A percentile compares a stretch with the other conserved stretches of the same genome.
phyloP scores from a whole-genome alignment of 352 stramenopile genomes.

The Thraustochytrium striatum region DNA sequence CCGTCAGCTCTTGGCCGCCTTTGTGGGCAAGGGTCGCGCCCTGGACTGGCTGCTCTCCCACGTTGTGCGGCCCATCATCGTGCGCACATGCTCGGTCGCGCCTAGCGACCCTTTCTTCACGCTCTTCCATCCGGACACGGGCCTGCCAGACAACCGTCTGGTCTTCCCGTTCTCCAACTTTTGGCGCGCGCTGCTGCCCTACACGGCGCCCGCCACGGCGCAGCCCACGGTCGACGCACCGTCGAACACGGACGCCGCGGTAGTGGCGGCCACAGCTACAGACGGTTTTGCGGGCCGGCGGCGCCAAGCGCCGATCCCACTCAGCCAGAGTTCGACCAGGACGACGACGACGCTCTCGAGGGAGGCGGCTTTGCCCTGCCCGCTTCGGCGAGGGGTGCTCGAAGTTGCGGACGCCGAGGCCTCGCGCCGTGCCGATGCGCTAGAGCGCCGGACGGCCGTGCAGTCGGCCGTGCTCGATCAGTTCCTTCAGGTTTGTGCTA shows the following conservation, averaged over 20 bases:
- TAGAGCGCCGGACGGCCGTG: too few relatives aligned
- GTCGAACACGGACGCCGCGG: neutral
- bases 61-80: slow-evolving; percentile 4
- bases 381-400: too few relatives aligned
- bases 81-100: neutral
- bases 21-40: neutral
- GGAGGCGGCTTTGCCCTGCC: neutral
- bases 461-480: slow-evolving; percentile 2
- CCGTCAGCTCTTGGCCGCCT: neutral
- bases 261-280: neutral
- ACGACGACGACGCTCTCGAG: neutral
- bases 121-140: slow-evolving; percentile 28
- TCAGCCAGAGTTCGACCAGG: neutral
- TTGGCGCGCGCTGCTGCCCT: neutral
- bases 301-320: neutral
- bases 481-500: neutral
- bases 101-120: neutral
- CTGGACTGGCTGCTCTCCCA: neutral
- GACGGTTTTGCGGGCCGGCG: neutral
- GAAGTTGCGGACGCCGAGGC: too few relatives aligned
- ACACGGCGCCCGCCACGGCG: neutral
- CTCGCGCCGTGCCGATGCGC: too few relatives aligned
- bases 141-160: neutral
- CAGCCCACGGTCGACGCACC: neutral
- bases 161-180: slow-evolving; percentile 6